phyloP scores from a whole-genome alignment of 106 monocot genomes.

The Cymbidium sinense region DNA sequence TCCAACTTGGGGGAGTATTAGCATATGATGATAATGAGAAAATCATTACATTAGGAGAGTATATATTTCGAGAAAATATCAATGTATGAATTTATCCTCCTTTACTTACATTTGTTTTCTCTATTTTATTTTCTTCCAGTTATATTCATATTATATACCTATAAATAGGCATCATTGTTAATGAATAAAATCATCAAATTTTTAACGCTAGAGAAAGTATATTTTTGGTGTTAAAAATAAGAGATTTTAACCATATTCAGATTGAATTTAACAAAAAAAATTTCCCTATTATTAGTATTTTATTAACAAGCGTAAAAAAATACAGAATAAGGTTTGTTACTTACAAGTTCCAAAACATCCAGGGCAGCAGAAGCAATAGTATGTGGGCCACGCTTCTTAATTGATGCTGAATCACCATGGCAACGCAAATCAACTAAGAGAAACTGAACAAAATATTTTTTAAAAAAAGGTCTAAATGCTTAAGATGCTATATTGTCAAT shows the following conservation, averaged over 20 bases:
- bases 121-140: too few species aligned
- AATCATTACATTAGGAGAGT: too few species aligned
- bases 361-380: conserved; percentile 87
- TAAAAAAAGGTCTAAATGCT: neutral
- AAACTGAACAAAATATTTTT: conserved; percentile 48
- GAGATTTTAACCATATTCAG: neutral
- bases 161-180: too few species aligned
- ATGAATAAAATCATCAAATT: too few species aligned
- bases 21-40: too few species aligned
- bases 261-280: neutral
- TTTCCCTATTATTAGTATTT: too few species aligned
- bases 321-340: conserved; percentile 9
- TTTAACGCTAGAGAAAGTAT: neutral
- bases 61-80: too few species aligned
- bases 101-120: too few species aligned
- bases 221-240: neutral
- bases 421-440: conserved; percentile 95
- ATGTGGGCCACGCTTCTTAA: conserved; percentile 69
- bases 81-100: too few species aligned
- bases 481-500: neutral
- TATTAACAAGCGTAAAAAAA: neutral
- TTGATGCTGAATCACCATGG: conserved; percentile 85
- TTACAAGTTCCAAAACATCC: conserved; percentile 86
- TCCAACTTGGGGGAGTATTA: too few species aligned
- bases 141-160: too few species aligned